These are phyloP conservation scores for Colletotrichum coccodes DNA, from an alignment of 2,329 filamentous ascomycete species.

Conservation along the genomic window DNA sequence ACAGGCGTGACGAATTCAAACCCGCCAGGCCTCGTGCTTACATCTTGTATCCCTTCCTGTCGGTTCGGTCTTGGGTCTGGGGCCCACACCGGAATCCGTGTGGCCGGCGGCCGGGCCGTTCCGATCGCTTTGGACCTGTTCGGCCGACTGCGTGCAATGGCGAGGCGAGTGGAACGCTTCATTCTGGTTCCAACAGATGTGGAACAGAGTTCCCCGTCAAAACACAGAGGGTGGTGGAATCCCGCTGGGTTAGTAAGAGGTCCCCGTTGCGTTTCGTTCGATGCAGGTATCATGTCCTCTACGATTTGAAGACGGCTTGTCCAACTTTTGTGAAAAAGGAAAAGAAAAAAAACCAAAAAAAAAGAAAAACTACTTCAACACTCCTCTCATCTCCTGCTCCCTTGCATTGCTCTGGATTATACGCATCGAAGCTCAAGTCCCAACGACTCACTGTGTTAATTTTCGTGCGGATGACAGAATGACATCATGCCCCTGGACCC, in stretches of 20 bases:
- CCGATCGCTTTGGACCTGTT: neutral
- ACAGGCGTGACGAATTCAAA: neutral
- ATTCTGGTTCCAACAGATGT: neutral
- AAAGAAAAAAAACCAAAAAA: no score
- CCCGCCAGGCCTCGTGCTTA: neutral
- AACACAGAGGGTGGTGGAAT: neutral
- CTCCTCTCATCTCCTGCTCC: no score
- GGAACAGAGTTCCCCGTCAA: neutral
- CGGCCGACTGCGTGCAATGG: neutral
- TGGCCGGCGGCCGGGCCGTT: neutral
- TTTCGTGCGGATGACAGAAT: neutral
- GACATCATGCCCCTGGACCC: slow-evolving; percentile 4
- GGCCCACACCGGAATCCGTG: neutral
- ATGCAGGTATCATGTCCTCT: neutral
- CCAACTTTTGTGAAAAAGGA: no score
- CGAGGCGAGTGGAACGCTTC: neutral
- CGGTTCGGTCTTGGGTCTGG: neutral
- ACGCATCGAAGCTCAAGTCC: neutral
- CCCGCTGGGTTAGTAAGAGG: neutral
- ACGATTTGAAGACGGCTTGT: neutral
- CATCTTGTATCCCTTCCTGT: neutral
- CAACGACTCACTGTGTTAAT: neutral
- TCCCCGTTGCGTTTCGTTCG: neutral
- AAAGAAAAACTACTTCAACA: neutral
- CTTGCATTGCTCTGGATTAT: neutral